Evolutionary conservation across 2,329 filamentous ascomycete genomes (phyloP), one percentile per base, ranked within the genome.

Genomic region (Paecilomyces fulvus): DNA sequence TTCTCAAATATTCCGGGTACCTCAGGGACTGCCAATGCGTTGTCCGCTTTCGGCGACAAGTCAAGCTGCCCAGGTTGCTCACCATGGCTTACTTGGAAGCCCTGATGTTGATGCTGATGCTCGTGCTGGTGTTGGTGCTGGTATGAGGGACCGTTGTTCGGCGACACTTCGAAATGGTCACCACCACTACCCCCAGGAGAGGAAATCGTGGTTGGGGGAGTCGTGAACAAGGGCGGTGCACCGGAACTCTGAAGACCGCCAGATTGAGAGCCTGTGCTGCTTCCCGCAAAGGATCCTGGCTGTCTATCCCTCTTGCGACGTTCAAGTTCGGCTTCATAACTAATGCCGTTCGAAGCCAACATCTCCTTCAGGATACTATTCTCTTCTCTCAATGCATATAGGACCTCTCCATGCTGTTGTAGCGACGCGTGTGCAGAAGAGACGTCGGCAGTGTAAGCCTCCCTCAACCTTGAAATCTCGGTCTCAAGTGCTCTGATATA

Each of bases 401-500:
- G 77, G 53, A 83, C 81, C 54, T 92, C 84, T 67, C 90, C 90
- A 69, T 95, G 90, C 63, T 88, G 85, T 49, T 72, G 67, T 11
- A 76, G 59, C 17, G 70, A 66, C 21, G 66, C 56, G 54, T 74
- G 72, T 33, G 70, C 65, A 6, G 84, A 82, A 17, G 87, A 82
- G 53, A 82, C 85, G 65, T 85, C 85, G 67, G 86, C 92, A n/a
- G 87, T 81, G 58, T 74, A 77, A 7, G 69, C 69, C 69, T 96
- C 91, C 70, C 95, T 94, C 49, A 97, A 79, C 52, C 90, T 86
- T 20, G 95, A 80, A 4, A 97, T 88, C 74, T 97, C 91, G 67
- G 92, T 87, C 73, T 99, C 94, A 14, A 97, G 83, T 10, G 89
- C 85, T 72, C 95, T 95, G 77, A 96, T 95, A 72, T 97, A 97